Conservation (phyloP, 768 basidiomycete species). For the Tricholoma terreum region DNA sequence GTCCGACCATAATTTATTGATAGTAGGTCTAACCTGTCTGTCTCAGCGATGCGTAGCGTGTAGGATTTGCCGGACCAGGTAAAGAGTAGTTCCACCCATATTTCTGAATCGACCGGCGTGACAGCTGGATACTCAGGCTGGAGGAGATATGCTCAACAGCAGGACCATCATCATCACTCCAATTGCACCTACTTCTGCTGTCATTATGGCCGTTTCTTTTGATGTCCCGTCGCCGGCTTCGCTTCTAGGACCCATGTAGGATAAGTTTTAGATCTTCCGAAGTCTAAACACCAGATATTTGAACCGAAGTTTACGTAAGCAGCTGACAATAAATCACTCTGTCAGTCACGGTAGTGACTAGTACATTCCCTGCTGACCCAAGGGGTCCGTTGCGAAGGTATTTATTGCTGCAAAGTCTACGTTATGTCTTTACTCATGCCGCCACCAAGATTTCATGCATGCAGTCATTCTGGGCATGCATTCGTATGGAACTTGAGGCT, state of each 20-base stretch:
- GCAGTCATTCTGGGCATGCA: slow-evolving; percentile 17
- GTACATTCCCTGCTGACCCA: too few species aligned
- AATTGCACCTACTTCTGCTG: slow-evolving; percentile 3
- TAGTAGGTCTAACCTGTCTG: slow-evolving; percentile 60
- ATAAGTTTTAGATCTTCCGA: not conserved
- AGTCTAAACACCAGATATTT: too few species aligned
- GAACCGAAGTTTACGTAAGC: too few species aligned
- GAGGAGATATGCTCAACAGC: not conserved
- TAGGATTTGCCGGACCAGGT: slow-evolving; percentile 70
- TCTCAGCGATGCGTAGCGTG: slow-evolving; percentile 66
- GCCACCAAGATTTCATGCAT: slow-evolving; percentile 11
- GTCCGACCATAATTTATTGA: not conserved
- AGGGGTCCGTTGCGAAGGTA: not conserved
- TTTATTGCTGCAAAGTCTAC: not conserved
- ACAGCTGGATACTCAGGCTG: not conserved
- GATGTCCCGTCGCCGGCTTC: not conserved
- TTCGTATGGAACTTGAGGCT: not conserved
- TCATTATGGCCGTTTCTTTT: not conserved
- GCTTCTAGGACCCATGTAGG: not conserved
- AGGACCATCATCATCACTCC: not conserved
- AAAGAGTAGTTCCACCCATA: slow-evolving; percentile 66
- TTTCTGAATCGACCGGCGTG: slow-evolving; percentile 27
- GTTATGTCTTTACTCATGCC: slow-evolving; percentile 6
- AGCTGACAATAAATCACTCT: too few species aligned
- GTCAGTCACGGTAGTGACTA: too few species aligned